phyloP scores from a whole-genome alignment of 2,329 filamentous ascomycete genomes.

The Colletotrichum destructivum region DNA sequence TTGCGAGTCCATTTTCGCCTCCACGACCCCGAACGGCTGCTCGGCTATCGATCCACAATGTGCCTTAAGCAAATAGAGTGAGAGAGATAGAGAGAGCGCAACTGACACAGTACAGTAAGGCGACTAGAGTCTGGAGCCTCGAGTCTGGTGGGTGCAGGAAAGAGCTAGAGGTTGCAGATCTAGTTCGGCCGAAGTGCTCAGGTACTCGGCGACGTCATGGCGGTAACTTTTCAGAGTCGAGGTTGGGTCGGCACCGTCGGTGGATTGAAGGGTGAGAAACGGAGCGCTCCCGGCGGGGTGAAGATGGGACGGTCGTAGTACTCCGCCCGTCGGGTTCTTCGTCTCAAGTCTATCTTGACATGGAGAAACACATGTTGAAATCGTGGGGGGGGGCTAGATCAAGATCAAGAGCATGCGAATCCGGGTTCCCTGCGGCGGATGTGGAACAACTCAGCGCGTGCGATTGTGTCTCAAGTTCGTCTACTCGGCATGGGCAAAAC shows the following conservation, averaged over 20 bases:
- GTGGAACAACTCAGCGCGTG: constrained; percentile 7
- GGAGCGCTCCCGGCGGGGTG: not conserved
- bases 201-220: constrained; percentile 30
- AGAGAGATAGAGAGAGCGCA: not conserved
- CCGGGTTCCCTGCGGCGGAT: constrained; percentile 4
- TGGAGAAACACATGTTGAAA: constrained; percentile 3
- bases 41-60: not conserved
- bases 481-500: not conserved
- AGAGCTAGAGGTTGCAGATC: constrained; percentile 18
- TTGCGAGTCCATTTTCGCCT: constrained; percentile 14
- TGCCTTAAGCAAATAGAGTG: not conserved
- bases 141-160: not conserved
- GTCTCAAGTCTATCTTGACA: constrained; percentile 20
- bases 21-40: not conserved
- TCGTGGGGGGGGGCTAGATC: constrained; percentile 2
- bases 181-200: constrained; percentile 36
- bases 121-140: no score
- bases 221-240: constrained; percentile 13
- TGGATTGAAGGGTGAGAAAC: constrained; percentile 15
- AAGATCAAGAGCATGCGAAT: constrained; percentile 16
- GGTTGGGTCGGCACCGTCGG: not conserved
- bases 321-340: constrained; percentile 19
- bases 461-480: constrained; percentile 8
- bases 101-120: no score
- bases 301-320: constrained; percentile 21